phyloP scores from a whole-genome alignment of 805 yeast species.

The Ogataea minuta region DNA sequence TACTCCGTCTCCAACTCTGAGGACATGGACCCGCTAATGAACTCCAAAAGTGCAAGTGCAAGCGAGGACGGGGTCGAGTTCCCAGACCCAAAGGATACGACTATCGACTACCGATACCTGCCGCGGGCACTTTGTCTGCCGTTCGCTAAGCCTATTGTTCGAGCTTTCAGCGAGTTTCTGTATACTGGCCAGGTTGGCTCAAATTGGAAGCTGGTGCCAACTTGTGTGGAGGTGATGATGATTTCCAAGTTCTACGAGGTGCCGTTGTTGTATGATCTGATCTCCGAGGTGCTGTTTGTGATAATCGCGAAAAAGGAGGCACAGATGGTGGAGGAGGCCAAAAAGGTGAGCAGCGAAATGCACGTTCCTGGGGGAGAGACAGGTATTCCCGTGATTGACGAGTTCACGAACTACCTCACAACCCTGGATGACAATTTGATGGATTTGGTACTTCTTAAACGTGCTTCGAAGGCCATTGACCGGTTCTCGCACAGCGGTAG shows the following conservation, averaged over 20 bases:
- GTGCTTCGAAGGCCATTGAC: constrained; percentile 38
- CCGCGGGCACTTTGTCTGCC: constrained; percentile 74
- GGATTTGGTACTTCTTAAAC: constrained; percentile 52
- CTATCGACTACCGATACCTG: constrained; percentile 57
- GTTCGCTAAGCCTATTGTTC: constrained; percentile 56
- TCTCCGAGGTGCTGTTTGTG: constrained; percentile 66
- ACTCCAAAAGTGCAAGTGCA: background rate
- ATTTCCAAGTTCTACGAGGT: constrained; percentile 65
- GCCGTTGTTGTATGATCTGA: constrained; percentile 67
- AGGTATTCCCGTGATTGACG: constrained; percentile 37
- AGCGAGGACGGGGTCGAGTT: constrained; percentile 12
- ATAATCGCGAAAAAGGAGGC: constrained; percentile 68
- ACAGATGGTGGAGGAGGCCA: constrained; percentile 41
- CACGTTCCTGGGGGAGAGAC: constrained; percentile 15
- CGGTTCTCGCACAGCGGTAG: constrained; percentile 14
- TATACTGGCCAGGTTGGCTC: constrained; percentile 80
- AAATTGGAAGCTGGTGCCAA: constrained; percentile 70
- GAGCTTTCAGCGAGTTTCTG: constrained; percentile 68
- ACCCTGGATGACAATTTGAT: constrained; percentile 66
- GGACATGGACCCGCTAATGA: constrained; percentile 2
- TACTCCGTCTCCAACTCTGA: constrained; percentile 6
- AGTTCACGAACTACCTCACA: constrained; percentile 53
- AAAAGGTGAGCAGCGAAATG: constrained; percentile 29
- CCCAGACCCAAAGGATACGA: constrained; percentile 18
- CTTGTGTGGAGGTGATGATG: constrained; percentile 60